Evolutionary conservation across 495 filamentous ascomycete species (phyloP), one percentile per base, ranked within the genome.

Genomic region (Sphaerosporella brunnea): DNA sequence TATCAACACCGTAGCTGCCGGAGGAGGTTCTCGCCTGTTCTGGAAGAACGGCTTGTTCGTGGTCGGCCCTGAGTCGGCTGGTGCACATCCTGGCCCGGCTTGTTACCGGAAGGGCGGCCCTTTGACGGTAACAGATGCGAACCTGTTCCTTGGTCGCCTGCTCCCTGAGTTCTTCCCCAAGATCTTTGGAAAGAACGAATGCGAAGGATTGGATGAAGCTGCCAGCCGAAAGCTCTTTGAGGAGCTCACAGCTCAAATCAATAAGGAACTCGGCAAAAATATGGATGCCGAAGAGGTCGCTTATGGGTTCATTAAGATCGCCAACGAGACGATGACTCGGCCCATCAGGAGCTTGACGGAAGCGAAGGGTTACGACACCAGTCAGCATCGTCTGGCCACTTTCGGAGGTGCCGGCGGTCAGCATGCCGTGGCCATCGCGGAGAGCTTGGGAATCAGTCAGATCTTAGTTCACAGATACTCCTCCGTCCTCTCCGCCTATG

Each of bases 331-430:
- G 16, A 96, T 97, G 90, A 85, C 81, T 1, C 68, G 90, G 37
- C 90, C 90, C 0, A 97, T 97, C 52, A 70, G 90, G 30, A 85
- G 81, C 25, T 68, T 95, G 53, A 97, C 88, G 2, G 88, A 97
- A 63, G 87, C 85, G 16, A 84, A 87, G 62, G 90, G 90, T 1
- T 80, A 93, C 57, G 85, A 93, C 61, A 88, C 87, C 2, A 84
- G 83, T 2, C 81, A 79, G 55, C 90, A 96, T 63, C 69, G 84
- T 4, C 70, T 96, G 34, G 87, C 86, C 1, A 87, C 82, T 0
- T 96, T 97, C 66, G 90, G 90, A 18, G 90, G 90, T 23, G 90
- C 90, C 1, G 90, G 90, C 39, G 90, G 90, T 1, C 90, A 97
- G 61, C 90, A 97, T 56, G 90, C 90, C 4, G 82, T 90, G 15